A percentile compares a stretch with the other conserved stretches of the same genome.
phyloP scores from a whole-genome alignment of 495 filamentous ascomycete genomes.

The Venustampulla echinocandica region DNA sequence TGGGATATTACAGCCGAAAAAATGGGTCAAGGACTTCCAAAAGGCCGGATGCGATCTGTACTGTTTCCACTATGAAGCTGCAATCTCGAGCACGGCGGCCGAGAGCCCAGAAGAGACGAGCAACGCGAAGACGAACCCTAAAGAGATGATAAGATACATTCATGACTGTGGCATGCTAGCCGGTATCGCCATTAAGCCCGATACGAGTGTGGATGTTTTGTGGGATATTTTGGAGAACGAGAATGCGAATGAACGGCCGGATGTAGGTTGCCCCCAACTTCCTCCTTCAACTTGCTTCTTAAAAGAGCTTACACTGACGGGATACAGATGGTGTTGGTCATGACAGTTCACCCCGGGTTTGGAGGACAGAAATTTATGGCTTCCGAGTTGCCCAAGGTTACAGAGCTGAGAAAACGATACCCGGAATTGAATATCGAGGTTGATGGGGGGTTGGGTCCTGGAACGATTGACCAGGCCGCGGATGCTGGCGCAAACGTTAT shows the following conservation, averaged over 20 bases:
- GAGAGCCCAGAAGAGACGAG: conserved; percentile 61
- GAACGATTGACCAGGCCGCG: conserved; percentile 88
- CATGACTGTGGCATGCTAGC: conserved; percentile 84
- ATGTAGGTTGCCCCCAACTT: conserved; percentile 53
- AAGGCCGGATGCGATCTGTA: conserved; percentile 93
- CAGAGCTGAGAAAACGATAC: conserved; percentile 71
- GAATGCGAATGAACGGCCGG: conserved; percentile 67
- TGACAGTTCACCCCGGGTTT: conserved; percentile 97
- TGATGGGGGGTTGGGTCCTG: conserved; percentile 79
- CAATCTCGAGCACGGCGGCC: conserved; percentile 71
- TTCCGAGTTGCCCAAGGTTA: conserved; percentile 86
- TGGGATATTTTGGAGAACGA: conserved; percentile 75
- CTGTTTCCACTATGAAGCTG: conserved; percentile 99
- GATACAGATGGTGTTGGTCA: conserved; percentile 96
- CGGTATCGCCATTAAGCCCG: conserved; percentile 92
- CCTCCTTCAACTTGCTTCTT: conserved; percentile 1
- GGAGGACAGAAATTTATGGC: conserved; percentile 99
- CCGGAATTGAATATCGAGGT: conserved; percentile 94
- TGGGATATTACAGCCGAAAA: conserved; percentile 61
- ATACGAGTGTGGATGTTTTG: conserved; percentile 79
- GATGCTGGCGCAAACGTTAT: conserved; percentile 97
- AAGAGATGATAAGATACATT: conserved; percentile 80
- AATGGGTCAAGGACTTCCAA: conserved; percentile 93
- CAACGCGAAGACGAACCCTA: conserved; percentile 62
- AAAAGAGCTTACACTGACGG: conserved; percentile 1